These are phyloP conservation scores for Scheffersomyces lignosus DNA, from an alignment of 805 yeast genomes.

Conservation along the genomic window DNA sequence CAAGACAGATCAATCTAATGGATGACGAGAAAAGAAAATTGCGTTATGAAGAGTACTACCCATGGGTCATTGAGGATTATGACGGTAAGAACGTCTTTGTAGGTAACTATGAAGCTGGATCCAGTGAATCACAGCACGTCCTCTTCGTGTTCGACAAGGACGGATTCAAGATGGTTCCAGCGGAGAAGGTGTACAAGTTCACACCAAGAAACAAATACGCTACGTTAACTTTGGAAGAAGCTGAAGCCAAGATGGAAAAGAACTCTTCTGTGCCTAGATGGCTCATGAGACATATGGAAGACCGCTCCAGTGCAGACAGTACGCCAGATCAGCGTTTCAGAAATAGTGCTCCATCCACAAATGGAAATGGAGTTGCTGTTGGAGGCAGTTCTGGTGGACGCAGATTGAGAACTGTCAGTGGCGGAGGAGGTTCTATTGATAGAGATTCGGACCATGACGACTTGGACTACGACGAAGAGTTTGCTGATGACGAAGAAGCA, in stretches of 20 bases:
- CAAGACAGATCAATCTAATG: constrained; percentile 77
- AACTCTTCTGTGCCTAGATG: constrained; percentile 81
- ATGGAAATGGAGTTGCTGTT: constrained; percentile 7
- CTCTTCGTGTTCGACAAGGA: constrained; percentile 80
- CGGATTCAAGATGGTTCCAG: constrained; percentile 92
- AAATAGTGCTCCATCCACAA: constrained; percentile 12
- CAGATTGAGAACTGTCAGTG: constrained; percentile 43
- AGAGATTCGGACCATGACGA: constrained; percentile 85
- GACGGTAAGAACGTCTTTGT: constrained; percentile 94
- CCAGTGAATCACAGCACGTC: constrained; percentile 76
- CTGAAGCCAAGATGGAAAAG: constrained; percentile 90
- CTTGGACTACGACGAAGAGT: constrained; percentile 92
- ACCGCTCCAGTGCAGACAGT: constrained; percentile 53
- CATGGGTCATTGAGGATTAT: constrained; percentile 98
- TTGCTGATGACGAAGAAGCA: constrained; percentile 98
- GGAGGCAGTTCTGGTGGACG: constrained; percentile 7
- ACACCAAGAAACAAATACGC: constrained; percentile 93
- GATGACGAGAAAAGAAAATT: constrained; percentile 81
- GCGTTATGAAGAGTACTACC: constrained; percentile 93
- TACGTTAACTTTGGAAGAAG: constrained; percentile 92
- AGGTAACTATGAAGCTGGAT: constrained; percentile 91
- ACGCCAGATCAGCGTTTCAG: constrained; percentile 49
- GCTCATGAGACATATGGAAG: constrained; percentile 88
- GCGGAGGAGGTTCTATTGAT: constrained; percentile 44
- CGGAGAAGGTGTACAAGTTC: constrained; percentile 90